Evolutionary conservation across 2,329 filamentous ascomycete genomes (phyloP).

Genomic region (Gaeumannomyces sp.): DNA sequence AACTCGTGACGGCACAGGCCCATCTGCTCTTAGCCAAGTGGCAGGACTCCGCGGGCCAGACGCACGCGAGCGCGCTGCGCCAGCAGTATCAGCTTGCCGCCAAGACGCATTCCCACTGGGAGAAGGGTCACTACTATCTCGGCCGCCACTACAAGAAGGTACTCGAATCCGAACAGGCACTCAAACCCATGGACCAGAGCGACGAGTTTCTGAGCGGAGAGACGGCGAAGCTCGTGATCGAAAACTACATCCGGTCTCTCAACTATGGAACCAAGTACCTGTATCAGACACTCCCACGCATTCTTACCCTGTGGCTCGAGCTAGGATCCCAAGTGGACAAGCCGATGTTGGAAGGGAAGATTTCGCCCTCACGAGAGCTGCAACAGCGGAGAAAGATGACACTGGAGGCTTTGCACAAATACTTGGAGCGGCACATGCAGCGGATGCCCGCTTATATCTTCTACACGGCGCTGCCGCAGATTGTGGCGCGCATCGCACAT

Average conservation of each 20-base stretch:
- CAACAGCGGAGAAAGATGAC: conserved; percentile 54
- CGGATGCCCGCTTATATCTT: conserved; percentile 71
- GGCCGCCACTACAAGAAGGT: conserved; percentile 97
- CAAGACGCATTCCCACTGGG: conserved; percentile 68
- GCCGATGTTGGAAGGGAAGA: conserved; percentile 44
- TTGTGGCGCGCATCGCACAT: conserved; percentile 93
- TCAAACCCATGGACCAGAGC: conserved; percentile 70
- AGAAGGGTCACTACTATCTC: conserved; percentile 95
- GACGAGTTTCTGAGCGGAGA: conserved; percentile 76
- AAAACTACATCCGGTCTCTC: conserved; percentile 85
- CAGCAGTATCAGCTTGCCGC: conserved; percentile 78
- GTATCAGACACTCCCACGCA: conserved; percentile 86
- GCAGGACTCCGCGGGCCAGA: conserved; percentile 93
- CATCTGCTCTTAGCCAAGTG: conserved; percentile 91
- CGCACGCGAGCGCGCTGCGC: conserved; percentile 72
- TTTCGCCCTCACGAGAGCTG: conserved; percentile 46
- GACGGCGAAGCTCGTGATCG: conserved; percentile 79
- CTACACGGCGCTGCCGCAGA: conserved; percentile 79
- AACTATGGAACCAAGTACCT: conserved; percentile 90
- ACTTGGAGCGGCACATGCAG: conserved; percentile 72
- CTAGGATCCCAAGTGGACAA: conserved; percentile 71
- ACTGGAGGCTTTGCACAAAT: conserved; percentile 63
- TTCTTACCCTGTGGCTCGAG: conserved; percentile 91
- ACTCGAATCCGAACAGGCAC: conserved; percentile 76
- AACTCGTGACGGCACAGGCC: conserved; percentile 65